Base-by-base conservation (phyloP, 495 filamentous ascomycete genomes). In the Penicillium tannophilum region DNA sequence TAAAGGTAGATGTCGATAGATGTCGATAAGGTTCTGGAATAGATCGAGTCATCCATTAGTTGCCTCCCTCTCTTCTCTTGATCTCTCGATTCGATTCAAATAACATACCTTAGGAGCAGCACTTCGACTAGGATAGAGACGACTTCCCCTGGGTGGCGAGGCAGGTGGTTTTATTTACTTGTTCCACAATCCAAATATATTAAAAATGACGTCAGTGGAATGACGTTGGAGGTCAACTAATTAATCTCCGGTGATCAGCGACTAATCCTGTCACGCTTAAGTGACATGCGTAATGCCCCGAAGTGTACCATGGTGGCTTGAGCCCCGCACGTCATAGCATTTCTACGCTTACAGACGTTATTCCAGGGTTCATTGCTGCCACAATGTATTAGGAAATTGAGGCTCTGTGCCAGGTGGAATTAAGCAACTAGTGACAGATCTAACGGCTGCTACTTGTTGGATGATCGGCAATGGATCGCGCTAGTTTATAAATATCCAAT, bases 181-280 rank as follows among this genome's bases (percentile, higher is more conserved):
- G 30, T 52, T 36, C 49, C 49, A 36, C 31, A 12, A 6, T 11
- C 49, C 35, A 52, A 39, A 41, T 39, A 52, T 36, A 52, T 52
- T 52, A 52, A 54, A 45, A 52, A 52, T 52, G 49, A 52, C 49
- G 49, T 52, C 49, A 52, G 49, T 20, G 30, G 31, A n/a, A 52
- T 52, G 49, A 52, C 49, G 49, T 52, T 44, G 35, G 28, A n/a
- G 16, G n/a, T 31, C 28, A 23, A 17, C 33, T 20, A 36, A 36
- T 52, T 39, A 49, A 49, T 49, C 23, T 24, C 31, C 35, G 49
- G 8, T 24, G 30, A 52, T 36, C 35, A 36, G 19, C 31, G 6
- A 23, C 49, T 52, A 19, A 39, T 54, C 26, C 30, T 52, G 35
- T 20, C 35, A 52, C 20, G 6, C 6, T 24, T 36, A 30, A 24